These are phyloP conservation scores for Entomortierella parvispora DNA, from an alignment of 192 early-diverging fungal genomes.

Conservation along the genomic window DNA sequence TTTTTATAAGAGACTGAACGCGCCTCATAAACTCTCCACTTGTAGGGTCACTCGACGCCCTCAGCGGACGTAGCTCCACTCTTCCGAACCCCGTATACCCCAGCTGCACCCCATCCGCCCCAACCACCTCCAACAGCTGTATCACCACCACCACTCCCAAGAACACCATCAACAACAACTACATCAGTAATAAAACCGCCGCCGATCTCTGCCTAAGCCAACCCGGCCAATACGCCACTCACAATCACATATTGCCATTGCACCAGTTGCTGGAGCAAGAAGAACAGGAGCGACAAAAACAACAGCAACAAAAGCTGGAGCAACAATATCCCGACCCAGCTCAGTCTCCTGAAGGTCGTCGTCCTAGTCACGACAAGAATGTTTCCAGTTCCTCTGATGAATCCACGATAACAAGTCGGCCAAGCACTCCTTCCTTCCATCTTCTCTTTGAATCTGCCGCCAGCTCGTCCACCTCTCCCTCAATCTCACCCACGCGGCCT, in stretches of 20 bases:
- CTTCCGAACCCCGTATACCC: neutral
- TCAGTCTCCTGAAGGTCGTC: neutral
- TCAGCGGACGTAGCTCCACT: neutral
- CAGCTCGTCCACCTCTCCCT: neutral
- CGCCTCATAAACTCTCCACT: slow-evolving; percentile 25
- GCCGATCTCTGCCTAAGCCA: slow-evolving; percentile 26
- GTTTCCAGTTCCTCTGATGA: neutral
- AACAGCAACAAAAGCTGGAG: neutral
- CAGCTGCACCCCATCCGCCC: neutral
- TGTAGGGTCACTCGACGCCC: slow-evolving; percentile 43
- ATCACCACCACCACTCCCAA: slow-evolving; percentile 1
- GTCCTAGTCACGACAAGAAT: neutral
- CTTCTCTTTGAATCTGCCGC: neutral
- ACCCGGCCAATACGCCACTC: slow-evolving; percentile 47
- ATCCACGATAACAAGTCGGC: neutral
- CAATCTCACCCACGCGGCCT: neutral
- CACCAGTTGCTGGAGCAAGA: slow-evolving; percentile 21
- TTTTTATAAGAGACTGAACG: slow-evolving; percentile 48
- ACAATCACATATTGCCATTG: slow-evolving; percentile 43
- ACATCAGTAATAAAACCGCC: neutral
- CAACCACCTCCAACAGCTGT: neutral
- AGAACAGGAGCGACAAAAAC: slow-evolving; percentile 26
- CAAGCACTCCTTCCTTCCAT: neutral
- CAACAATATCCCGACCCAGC: too few species aligned
- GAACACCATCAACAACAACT: neutral